Conservation (phyloP, 768 basidiomycete species). For the Mycena galopus region DNA sequence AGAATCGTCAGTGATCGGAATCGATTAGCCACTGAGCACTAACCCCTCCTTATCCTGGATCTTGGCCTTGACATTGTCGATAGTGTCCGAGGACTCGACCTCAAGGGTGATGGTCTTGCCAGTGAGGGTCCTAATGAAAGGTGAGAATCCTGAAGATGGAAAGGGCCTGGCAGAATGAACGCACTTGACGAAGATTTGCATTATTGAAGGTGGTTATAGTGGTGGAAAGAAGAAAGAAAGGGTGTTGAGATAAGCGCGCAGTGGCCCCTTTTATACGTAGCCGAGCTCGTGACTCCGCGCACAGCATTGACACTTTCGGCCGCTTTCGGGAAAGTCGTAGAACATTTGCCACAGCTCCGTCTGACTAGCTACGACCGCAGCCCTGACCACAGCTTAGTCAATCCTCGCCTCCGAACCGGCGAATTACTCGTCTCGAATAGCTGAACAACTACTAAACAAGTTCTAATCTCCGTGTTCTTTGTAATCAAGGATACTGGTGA, state of each 20-base stretch:
- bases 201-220: constrained; percentile 27
- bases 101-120: constrained; percentile 86
- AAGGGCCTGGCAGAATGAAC: not conserved
- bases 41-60: constrained; percentile 92
- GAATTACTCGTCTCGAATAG: too few relatives aligned
- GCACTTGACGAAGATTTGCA: constrained; percentile 64
- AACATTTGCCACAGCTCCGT: constrained; percentile 16
- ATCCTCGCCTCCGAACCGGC: too few relatives aligned
- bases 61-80: constrained; percentile 83
- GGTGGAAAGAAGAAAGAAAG: constrained; percentile 19
- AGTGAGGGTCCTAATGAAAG: constrained; percentile 55
- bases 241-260: constrained; percentile 15
- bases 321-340: constrained; percentile 1
- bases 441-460: too few relatives aligned
- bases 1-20: constrained; percentile 27
- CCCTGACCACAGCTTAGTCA: too few relatives aligned
- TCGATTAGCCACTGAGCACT: constrained; percentile 38
- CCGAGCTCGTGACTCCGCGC: constrained; percentile 9
- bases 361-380: not conserved
- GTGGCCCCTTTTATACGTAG: constrained; percentile 14
- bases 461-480: too few relatives aligned
- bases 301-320: too few relatives aligned
- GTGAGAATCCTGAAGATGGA: not conserved
- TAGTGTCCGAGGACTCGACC: constrained; percentile 79
- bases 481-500: too few relatives aligned